These are phyloP conservation scores for Sclerotinia glacialis DNA, from an alignment of 2,329 filamentous ascomycete genomes.

Conservation along the genomic window DNA sequence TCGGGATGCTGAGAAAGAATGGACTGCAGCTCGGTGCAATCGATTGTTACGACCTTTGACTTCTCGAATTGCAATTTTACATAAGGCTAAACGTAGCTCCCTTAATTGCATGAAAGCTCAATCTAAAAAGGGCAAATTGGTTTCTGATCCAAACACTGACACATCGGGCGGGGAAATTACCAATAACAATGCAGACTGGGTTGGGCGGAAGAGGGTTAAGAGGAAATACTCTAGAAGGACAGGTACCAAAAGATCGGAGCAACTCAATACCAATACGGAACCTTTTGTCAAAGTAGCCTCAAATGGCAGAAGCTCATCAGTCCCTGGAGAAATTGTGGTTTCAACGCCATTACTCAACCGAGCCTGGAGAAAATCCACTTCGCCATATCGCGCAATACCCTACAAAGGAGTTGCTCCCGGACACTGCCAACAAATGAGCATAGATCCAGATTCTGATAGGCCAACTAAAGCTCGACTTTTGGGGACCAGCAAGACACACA, in stretches of 20 bases:
- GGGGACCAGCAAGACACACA: slow-evolving; percentile 23
- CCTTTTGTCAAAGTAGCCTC: neutral
- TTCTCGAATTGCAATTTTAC: slow-evolving; percentile 44
- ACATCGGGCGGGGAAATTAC: neutral
- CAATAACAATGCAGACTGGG: neutral
- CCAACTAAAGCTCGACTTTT: neutral
- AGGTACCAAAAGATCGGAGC: slow-evolving; percentile 12
- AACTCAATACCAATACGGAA: neutral
- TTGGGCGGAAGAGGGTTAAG: slow-evolving; percentile 32
- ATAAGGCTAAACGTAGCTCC: slow-evolving; percentile 37
- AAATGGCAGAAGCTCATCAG: slow-evolving; percentile 10
- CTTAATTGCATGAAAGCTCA: slow-evolving; percentile 11
- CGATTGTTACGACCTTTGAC: slow-evolving; percentile 45
- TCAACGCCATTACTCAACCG: slow-evolving; percentile 38
- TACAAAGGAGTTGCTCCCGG: neutral
- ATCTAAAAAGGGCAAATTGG: slow-evolving; percentile 8
- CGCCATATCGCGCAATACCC: slow-evolving; percentile 7
- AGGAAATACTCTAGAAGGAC: slow-evolving; percentile 36
- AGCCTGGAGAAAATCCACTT: slow-evolving; percentile 17
- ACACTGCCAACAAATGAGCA: neutral
- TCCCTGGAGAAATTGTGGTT: slow-evolving; percentile 37
- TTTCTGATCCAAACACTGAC: neutral
- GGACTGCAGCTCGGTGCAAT: slow-evolving; percentile 46
- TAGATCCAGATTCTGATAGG: neutral
- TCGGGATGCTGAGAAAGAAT: slow-evolving; percentile 33